Evolutionary conservation across 2,329 filamentous ascomycete genomes (phyloP).

Genomic region (Aspergillus pseudonomiae): DNA sequence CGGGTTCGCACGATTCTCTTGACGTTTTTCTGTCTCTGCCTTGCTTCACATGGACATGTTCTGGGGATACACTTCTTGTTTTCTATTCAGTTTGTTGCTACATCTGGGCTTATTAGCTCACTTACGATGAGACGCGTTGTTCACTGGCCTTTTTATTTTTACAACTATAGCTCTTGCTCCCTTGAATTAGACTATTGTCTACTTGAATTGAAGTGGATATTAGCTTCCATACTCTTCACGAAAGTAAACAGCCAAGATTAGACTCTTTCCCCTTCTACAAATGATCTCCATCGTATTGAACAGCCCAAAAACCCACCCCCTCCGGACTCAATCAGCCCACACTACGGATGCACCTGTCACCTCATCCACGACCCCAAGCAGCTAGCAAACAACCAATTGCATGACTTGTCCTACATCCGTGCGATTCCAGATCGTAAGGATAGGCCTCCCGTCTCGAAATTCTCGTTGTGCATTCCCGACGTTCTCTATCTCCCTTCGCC

Average conservation of each 20-base stretch:
- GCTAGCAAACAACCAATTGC: background rate
- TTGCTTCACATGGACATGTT: constrained; percentile 9
- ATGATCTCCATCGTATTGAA: background rate
- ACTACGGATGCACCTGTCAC: background rate
- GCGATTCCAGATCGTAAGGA: background rate
- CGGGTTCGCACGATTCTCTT: constrained; percentile 14
- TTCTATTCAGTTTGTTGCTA: constrained; percentile 5
- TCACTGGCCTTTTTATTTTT: background rate
- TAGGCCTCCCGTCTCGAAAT: background rate
- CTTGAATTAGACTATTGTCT: background rate
- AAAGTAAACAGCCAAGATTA: background rate
- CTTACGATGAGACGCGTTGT: background rate
- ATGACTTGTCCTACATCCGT: background rate
- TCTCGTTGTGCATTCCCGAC: background rate
- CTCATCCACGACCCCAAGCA: background rate
- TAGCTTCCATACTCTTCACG: background rate
- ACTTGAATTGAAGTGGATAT: background rate
- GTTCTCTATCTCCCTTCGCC: background rate
- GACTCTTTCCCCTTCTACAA: background rate
- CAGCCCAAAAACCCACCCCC: background rate
- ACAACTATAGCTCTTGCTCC: background rate
- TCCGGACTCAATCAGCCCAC: background rate
- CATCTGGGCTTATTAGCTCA: background rate
- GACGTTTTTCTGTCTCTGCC: constrained; percentile 14
- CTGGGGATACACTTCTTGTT: constrained; percentile 20